These are phyloP conservation scores for Colletotrichum sp. DNA, from an alignment of 2,329 filamentous ascomycete genomes.

Conservation along the genomic window DNA sequence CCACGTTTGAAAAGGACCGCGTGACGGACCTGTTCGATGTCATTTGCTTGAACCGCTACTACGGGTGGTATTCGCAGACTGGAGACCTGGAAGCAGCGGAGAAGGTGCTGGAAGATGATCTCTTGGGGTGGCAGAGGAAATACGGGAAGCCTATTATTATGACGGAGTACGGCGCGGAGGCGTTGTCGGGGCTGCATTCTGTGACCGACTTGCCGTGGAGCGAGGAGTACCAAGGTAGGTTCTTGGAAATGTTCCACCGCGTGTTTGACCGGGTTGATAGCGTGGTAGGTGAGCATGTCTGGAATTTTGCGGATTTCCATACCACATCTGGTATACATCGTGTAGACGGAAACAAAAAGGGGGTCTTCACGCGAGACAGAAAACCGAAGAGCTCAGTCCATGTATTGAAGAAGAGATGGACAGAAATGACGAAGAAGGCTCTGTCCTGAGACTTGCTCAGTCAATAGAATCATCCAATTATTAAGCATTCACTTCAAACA, in stretches of 20 bases:
- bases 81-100: conserved; percentile 27
- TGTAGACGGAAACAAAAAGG: conserved; percentile 30
- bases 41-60: conserved; percentile 31
- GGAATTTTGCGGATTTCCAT: conserved; percentile 31
- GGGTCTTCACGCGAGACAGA: conserved; percentile 27
- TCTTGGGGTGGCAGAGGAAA: conserved; percentile 26
- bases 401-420: conserved; percentile 22
- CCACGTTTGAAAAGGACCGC: conserved; percentile 17
- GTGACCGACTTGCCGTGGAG: conserved; percentile 28
- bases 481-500: neutral
- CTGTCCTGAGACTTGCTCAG: accelerated
- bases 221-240: conserved; percentile 30
- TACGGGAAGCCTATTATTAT: conserved; percentile 33
- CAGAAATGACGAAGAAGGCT: neutral
- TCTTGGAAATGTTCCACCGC: conserved; percentile 31
- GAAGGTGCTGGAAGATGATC: conserved; percentile 24
- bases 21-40: conserved; percentile 32
- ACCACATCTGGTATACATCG: conserved; percentile 21
- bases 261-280: conserved; percentile 31
- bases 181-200: conserved; percentile 29
- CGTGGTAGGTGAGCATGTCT: conserved; percentile 32
- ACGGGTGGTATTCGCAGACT: conserved; percentile 30
- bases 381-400: conserved; percentile 24
- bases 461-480: accelerated
- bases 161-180: conserved; percentile 33